Base-by-base conservation (phyloP, 1,284 basidiomycete genomes). In the Tranzscheliella williamsii region DNA sequence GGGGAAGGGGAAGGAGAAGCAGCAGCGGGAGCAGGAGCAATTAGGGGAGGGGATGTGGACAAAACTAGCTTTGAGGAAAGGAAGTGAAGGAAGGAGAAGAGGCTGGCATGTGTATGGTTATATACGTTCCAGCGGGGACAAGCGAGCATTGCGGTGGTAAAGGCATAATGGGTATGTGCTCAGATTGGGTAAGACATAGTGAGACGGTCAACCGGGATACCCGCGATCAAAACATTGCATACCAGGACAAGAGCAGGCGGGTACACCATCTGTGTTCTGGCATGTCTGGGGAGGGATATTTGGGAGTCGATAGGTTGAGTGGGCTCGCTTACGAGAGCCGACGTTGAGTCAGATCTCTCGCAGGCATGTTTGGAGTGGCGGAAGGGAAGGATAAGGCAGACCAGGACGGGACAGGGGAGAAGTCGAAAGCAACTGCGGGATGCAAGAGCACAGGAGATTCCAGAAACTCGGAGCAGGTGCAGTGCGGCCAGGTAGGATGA, bases 11-110 rank as follows among this genome's bases (percentile, higher is more conserved):
- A 17, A 23, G 32, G 35, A 37, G 52, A 44, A 56, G 44, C 51
- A 61, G 51, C 57, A 61, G 56, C 45, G 53, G 32, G 42, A 50
- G 52, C 49, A 37, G 29, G 32, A 17, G 32, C 27, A 29, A 39
- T 33, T 20, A 33, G 11, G 35, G 29, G 37, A 42, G 29, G 47
- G 42, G 43, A 32, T 42, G 18, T 22, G 13, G 35, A 37, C 6
- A 11, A 49, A 61, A 62, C 48, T 62, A 62, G 58, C 52, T 62
- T 62, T 52, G 33, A 39, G 44, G 42, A 48, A 15, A 20, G 48
- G 1, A 35, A n/a, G n/a, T n/a, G n/a, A 29, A 29, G 27, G 27
- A 29, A 29, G 11, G 33, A 15, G 40, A 22, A 24, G 24, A 24
- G 32, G 50, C 20, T 15, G n/a, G 20, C 15, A 20, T 29, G 18